phyloP scores from a whole-genome alignment of 305 asterid genomes.

The Fraxinus platypoda region DNA sequence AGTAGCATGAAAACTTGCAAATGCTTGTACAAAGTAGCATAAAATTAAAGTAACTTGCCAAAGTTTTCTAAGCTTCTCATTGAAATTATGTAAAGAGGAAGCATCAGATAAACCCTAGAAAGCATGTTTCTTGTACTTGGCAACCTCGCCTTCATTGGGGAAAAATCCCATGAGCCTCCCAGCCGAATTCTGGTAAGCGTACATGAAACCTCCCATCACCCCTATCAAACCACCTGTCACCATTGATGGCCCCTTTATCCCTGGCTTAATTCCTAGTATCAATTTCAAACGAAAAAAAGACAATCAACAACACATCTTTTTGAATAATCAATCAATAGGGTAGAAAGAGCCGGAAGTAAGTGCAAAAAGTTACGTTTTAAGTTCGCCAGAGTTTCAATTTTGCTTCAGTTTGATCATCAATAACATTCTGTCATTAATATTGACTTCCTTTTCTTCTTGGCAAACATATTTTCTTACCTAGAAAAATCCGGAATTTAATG shows the following conservation, averaged over 20 bases:
- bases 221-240: conserved; percentile 97
- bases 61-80: neutral
- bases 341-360: neutral
- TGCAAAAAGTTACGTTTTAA: neutral
- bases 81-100: neutral
- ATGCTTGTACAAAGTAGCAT: neutral
- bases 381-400: neutral
- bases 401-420: neutral
- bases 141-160: conserved; percentile 94
- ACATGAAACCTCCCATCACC: conserved; percentile 92
- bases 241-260: conserved; percentile 96
- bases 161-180: conserved; percentile 98
- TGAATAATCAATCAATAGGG: neutral
- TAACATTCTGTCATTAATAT: neutral
- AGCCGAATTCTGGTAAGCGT: conserved; percentile 90
- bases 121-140: conserved; percentile 69
- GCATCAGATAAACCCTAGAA: conserved; percentile 23
- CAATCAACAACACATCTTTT: conserved; percentile 5
- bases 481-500: neutral
- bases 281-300: neutral
- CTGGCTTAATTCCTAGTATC: conserved; percentile 78
- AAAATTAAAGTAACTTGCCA: neutral
- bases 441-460: neutral
- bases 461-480: neutral
- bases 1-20: neutral